A percentile compares a stretch with the other conserved stretches of the same genome.
phyloP scores from a whole-genome alignment of 768 basidiomycete species.

The Pleurotus ostreatus region DNA sequence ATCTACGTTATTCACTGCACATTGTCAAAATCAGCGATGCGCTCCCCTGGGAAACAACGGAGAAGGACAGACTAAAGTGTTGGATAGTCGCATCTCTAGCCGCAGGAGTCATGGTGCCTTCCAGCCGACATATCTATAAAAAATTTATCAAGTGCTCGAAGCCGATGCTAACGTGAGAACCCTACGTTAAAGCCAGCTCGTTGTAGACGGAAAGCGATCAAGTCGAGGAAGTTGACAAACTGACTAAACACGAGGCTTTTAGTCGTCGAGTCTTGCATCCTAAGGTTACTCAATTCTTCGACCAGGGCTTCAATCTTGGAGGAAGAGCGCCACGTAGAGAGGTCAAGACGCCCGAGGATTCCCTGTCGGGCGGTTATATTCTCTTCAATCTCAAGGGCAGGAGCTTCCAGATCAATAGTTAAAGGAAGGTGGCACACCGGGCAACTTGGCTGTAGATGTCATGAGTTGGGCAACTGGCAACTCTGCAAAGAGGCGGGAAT shows the following conservation, averaged over 20 bases:
- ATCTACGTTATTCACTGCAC: conserved; percentile 83
- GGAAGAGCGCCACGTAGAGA: conserved; percentile 91
- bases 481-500: too few species aligned
- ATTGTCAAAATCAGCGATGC: not conserved
- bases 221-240: conserved; percentile 89
- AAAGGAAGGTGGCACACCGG: conserved; percentile 92
- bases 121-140: conserved; percentile 80
- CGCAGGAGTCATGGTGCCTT: conserved; percentile 96
- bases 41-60: not conserved
- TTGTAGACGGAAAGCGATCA: conserved; percentile 91
- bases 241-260: conserved; percentile 98
- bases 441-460: conserved; percentile 71
- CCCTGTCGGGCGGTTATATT: conserved; percentile 68
- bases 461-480: too few species aligned
- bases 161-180: too few species aligned
- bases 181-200: conserved; percentile 84
- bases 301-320: conserved; percentile 96
- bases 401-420: conserved; percentile 94
- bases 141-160: not conserved
- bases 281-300: conserved; percentile 86
- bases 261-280: conserved; percentile 81
- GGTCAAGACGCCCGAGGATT: conserved; percentile 85
- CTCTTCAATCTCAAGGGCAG: conserved; percentile 82
- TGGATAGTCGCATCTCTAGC: conserved; percentile 93
- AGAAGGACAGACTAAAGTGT: conserved; percentile 71